Percentiles rank a stretch among this genome's conserved stretches.
These are phyloP conservation scores for Oleoguttula mirabilis DNA, from an alignment of 495 filamentous ascomycete species.

Conservation along the genomic window DNA sequence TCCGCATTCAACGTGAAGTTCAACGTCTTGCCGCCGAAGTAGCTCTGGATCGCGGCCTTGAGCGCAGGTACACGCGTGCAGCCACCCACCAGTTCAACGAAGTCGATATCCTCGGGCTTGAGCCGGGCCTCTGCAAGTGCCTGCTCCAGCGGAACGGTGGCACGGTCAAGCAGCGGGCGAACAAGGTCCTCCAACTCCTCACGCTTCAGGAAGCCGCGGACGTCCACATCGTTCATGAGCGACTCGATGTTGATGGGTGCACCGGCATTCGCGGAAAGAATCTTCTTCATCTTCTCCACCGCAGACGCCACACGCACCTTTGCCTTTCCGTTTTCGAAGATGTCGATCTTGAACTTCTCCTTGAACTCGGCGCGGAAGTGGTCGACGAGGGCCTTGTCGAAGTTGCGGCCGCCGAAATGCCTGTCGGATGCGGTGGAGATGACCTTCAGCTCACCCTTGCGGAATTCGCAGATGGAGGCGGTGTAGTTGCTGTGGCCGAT, in stretches of 20 bases:
- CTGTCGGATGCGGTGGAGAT: constrained; percentile 88
- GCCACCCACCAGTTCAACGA: constrained; percentile 87
- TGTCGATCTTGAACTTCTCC: constrained; percentile 38
- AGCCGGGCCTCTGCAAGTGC: constrained; percentile 86
- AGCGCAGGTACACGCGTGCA: constrained; percentile 86
- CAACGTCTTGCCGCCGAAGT: constrained; percentile 71
- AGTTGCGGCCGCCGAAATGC: constrained; percentile 94
- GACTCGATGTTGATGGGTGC: constrained; percentile 98
- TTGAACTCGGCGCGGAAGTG: constrained; percentile 87
- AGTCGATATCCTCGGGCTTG: constrained; percentile 80
- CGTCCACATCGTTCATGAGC: constrained; percentile 95
- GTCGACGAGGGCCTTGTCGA: constrained; percentile 87
- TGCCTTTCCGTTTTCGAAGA: constrained; percentile 79
- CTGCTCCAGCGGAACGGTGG: constrained; percentile 66
- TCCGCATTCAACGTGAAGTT: constrained; percentile 98
- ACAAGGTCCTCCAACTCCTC: constrained; percentile 88
- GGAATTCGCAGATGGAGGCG: constrained; percentile 87
- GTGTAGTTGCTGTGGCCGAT: constrained; percentile 96
- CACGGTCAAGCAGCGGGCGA: constrained; percentile 68
- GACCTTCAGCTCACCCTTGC: constrained; percentile 91
- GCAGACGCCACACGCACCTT: constrained; percentile 72
- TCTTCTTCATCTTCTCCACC: constrained; percentile 97
- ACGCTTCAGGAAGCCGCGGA: constrained; percentile 76
- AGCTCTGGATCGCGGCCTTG: constrained; percentile 79
- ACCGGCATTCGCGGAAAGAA: constrained; percentile 86